Percentiles rank a stretch among this genome's conserved stretches.
phyloP scores from a whole-genome alignment of 2,329 filamentous ascomycete genomes.

The Xylaria multiplex region DNA sequence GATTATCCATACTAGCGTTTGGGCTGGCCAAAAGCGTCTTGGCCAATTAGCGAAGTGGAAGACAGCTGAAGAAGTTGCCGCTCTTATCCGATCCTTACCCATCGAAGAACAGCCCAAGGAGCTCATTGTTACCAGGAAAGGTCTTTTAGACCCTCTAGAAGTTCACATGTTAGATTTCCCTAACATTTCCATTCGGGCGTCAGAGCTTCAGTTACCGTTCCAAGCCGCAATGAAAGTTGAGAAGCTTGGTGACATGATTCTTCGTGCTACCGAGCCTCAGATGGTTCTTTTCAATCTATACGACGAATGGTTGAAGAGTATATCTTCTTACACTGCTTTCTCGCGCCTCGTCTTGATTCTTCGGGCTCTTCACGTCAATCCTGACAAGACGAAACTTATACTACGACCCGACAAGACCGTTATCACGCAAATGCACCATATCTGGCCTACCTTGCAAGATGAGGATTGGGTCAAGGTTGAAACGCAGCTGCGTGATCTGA shows the following conservation, averaged over 20 bases:
- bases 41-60: constrained; percentile 99
- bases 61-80: constrained; percentile 99
- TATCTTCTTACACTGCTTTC: constrained; percentile 98
- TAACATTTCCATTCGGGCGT: constrained; percentile 98
- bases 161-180: constrained; percentile 98
- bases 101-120: constrained; percentile 99
- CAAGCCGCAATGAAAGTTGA: constrained; percentile 99
- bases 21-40: constrained; percentile 98
- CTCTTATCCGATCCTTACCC: constrained; percentile 91
- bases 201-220: constrained; percentile 96
- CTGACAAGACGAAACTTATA: constrained; percentile 97
- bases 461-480: constrained; percentile 99
- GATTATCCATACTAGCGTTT: constrained; percentile 99
- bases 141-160: constrained; percentile 94
- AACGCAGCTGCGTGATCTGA: constrained; percentile 92
- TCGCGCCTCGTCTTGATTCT: constrained; percentile 93
- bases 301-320: constrained; percentile 98
- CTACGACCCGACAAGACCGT: constrained; percentile 96
- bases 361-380: constrained; percentile 94
- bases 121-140: constrained; percentile 97
- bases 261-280: constrained; percentile 97
- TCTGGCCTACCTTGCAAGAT: constrained; percentile 93
- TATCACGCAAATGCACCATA: constrained; percentile 98
- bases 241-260: constrained; percentile 98
- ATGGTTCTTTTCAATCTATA: constrained; percentile 99